These are phyloP conservation scores for Vitis hybrid DNA, from an alignment of 177 flowering plant genomes.

Conservation along the genomic window DNA sequence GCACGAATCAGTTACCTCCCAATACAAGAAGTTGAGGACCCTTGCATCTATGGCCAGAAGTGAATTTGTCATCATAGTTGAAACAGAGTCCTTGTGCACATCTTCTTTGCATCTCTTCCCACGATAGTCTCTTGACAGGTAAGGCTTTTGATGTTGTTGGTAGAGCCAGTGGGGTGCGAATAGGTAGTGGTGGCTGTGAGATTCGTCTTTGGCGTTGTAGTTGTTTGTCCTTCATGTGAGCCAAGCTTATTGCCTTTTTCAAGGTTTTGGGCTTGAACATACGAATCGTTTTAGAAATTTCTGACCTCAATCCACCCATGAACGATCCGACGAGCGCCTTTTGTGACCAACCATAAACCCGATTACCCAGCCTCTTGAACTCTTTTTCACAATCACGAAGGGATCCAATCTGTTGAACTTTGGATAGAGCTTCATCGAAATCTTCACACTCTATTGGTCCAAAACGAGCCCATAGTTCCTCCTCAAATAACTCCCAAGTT, in stretches of 20 bases:
- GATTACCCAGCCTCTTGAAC: no score
- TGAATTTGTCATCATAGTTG: conserved; percentile 4
- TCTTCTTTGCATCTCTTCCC: not conserved
- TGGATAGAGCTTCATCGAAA: conserved; percentile 3
- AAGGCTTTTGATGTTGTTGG: not conserved
- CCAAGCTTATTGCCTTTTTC: conserved; percentile 5
- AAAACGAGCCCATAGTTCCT: not conserved
- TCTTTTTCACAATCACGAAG: not conserved
- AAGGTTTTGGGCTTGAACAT: conserved; percentile 2
- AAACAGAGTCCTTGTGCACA: conserved; percentile 11
- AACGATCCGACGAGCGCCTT: not conserved
- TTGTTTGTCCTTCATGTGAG: not conserved
- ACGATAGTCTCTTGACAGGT: not conserved
- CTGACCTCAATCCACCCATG: not conserved
- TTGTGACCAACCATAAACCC: not conserved
- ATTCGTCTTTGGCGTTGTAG: not conserved
- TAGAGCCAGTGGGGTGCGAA: not conserved
- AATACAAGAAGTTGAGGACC: not conserved
- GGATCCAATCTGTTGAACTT: conserved; percentile 2
- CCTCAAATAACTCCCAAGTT: conserved; percentile 1
- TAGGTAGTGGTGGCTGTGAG: not conserved
- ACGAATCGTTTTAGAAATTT: not conserved
- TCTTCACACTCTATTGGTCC: no score
- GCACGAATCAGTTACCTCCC: no score
- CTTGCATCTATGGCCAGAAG: conserved; percentile 6